Conservation (phyloP, 164 flowering plant species). For the Vitis cinerea region DNA sequence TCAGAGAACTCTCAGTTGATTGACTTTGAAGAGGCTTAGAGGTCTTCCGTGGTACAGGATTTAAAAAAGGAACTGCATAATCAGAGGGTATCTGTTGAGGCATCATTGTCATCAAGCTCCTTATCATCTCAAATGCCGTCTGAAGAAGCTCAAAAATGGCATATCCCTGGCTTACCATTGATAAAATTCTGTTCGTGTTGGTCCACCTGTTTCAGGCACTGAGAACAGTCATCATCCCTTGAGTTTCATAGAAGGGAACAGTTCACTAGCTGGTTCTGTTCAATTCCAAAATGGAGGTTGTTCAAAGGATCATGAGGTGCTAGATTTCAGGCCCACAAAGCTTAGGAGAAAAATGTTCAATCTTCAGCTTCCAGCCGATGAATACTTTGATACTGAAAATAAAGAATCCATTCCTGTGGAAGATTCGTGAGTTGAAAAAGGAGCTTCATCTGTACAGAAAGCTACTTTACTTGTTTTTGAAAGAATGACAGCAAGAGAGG, state of each 20-base stretch:
- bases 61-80: constrained; percentile 45
- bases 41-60: no score
- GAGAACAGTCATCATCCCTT: constrained; percentile 44
- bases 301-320: constrained; percentile 41
- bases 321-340: constrained; percentile 58
- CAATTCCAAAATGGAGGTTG: constrained; percentile 42
- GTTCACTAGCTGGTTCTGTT: constrained; percentile 24
- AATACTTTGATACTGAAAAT: constrained; percentile 56
- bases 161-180: constrained; percentile 37
- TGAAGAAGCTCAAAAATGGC: constrained; percentile 51
- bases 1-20: no score
- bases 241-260: constrained; percentile 45
- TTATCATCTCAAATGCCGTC: constrained; percentile 49
- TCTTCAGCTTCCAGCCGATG: constrained; percentile 89
- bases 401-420: constrained; percentile 34
- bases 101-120: constrained; percentile 49
- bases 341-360: constrained; percentile 64
- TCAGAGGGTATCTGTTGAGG: constrained; percentile 31
- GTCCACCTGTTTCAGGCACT: constrained; percentile 46
- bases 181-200: constrained; percentile 33
- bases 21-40: no score
- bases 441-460: constrained; percentile 52
- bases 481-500: constrained; percentile 57
- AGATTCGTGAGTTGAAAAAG: constrained; percentile 35
- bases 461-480: constrained; percentile 79